These are phyloP conservation scores for Schwanniomyces pseudopolymorphus DNA, from an alignment of 805 yeast genomes.

Conservation along the genomic window DNA sequence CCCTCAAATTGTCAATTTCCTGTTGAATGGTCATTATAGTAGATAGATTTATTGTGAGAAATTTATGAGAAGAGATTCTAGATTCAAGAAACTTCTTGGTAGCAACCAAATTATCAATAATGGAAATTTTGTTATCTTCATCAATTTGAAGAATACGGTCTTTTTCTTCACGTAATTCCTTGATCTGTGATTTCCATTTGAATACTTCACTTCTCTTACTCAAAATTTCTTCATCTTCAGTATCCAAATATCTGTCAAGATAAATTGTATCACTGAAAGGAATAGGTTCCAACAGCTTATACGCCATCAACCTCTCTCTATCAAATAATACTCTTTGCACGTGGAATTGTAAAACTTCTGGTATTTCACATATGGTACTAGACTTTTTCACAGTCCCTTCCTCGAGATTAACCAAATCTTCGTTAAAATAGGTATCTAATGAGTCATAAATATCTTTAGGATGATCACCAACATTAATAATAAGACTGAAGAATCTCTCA, in stretches of 20 bases:
- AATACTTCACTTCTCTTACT: conserved; percentile 55
- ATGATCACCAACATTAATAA: conserved; percentile 84
- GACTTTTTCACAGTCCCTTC: conserved; percentile 75
- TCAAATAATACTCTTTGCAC: conserved; percentile 94
- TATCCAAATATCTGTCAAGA: conserved; percentile 84
- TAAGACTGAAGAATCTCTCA: conserved; percentile 77
- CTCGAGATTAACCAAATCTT: conserved; percentile 65
- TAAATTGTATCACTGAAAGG: conserved; percentile 77
- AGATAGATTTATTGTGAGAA: conserved; percentile 38
- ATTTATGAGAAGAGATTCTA: conserved; percentile 33
- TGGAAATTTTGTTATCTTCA: conserved; percentile 28
- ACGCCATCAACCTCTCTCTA: conserved; percentile 65
- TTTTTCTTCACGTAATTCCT: conserved; percentile 42
- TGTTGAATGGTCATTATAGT: conserved; percentile 49
- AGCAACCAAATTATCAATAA: conserved; percentile 46
- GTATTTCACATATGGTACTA: conserved; percentile 68
- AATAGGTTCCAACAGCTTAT: conserved; percentile 78
- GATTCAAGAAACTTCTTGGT: conserved; percentile 57
- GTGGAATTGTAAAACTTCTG: conserved; percentile 85
- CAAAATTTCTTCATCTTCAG: conserved; percentile 56
- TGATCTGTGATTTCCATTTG: conserved; percentile 60
- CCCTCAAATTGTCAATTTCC: conserved; percentile 47
- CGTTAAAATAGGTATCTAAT: conserved; percentile 77
- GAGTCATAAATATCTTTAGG: conserved; percentile 91
- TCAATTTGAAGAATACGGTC: conserved; percentile 43